Base-by-base conservation (phyloP, 2,329 filamentous ascomycete genomes). In the Septoria linicola region DNA sequence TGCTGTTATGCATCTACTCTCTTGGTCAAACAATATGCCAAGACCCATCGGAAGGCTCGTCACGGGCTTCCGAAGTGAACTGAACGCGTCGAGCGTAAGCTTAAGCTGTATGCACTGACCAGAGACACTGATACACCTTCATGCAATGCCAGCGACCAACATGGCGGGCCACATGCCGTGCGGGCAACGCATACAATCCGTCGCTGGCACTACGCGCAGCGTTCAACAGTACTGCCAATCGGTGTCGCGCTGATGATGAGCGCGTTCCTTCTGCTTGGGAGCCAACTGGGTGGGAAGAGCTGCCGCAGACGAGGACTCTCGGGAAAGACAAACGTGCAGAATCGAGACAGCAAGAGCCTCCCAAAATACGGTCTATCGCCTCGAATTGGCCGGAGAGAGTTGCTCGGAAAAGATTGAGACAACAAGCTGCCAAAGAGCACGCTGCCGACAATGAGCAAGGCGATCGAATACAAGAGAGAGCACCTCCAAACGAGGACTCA, bases 181-280 rank as follows among this genome's bases (percentile, higher is more conserved):
- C 56, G 3, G 44, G 25, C 30, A 63, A 63, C 53, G 61, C 63
- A 11, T 65, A 60, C 58, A 56, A 51, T 40, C 27, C 51, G 4
- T 36, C 41, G n/a, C 43, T 47, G 37, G 61, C 61, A 13, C 55
- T 65, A 8, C 53, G 52, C 20, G 44, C 51, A 20, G 52, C 61
- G 7, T 63, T 65, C 44, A 32, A 41, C 30, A 48, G 53, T 21
- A 43, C 44, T 23, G 21, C 36, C 20, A 30, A 10, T 23, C 47
- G 42, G 43, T 31, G 35, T 19, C 20, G 51, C 27, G 17, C 14
- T 20, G 35, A 20, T 16, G 35, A 49, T 35, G 21, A 44, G 17
- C 41, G 40, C 23, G 14, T 46, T 3, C 44, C 46, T 21, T 51
- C 42, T 27, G n/a, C 17, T 3, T 41, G 39, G 46, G 44, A 48